These are phyloP conservation scores for Barnettozyma botsteinii DNA, from an alignment of 805 yeast species.

Conservation along the genomic window DNA sequence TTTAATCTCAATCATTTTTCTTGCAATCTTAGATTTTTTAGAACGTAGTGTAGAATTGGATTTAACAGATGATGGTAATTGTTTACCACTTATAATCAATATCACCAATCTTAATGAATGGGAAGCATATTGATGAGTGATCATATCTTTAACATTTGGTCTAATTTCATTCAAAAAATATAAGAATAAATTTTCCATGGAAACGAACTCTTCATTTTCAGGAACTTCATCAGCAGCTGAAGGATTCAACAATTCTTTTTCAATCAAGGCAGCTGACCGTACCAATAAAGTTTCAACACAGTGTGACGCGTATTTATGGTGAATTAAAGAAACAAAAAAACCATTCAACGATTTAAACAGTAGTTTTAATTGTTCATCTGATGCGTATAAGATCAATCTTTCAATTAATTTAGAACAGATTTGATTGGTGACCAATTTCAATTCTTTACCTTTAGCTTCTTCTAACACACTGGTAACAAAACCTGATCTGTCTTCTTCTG, in stretches of 20 bases:
- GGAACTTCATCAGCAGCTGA: constrained; percentile 30
- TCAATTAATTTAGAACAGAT: constrained; percentile 92
- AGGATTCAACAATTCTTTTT: constrained; percentile 57
- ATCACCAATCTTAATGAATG: constrained; percentile 76
- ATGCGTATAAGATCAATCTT: constrained; percentile 65
- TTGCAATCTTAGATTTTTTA: constrained; percentile 78
- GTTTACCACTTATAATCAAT: constrained; percentile 69
- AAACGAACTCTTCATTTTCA: constrained; percentile 36
- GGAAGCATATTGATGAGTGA: constrained; percentile 76
- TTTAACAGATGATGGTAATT: constrained; percentile 65
- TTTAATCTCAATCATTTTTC: constrained; percentile 86
- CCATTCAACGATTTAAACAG: constrained; percentile 64
- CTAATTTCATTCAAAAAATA: constrained; percentile 62
- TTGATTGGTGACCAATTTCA: constrained; percentile 89
- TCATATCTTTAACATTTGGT: constrained; percentile 53
- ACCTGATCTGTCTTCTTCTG: constrained; percentile 63
- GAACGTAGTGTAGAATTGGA: constrained; percentile 73
- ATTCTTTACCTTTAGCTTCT: constrained; percentile 83
- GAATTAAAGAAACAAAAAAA: constrained; percentile 69
- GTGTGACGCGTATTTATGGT: constrained; percentile 91
- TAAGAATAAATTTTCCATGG: constrained; percentile 63
- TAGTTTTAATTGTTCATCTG: constrained; percentile 56
- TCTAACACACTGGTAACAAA: constrained; percentile 76
- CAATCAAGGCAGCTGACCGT: constrained; percentile 67
- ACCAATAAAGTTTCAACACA: constrained; percentile 83